Evolutionary conservation across 441 rosid species (phyloP).

Genomic region (Adansonia madagascariensis): DNA sequence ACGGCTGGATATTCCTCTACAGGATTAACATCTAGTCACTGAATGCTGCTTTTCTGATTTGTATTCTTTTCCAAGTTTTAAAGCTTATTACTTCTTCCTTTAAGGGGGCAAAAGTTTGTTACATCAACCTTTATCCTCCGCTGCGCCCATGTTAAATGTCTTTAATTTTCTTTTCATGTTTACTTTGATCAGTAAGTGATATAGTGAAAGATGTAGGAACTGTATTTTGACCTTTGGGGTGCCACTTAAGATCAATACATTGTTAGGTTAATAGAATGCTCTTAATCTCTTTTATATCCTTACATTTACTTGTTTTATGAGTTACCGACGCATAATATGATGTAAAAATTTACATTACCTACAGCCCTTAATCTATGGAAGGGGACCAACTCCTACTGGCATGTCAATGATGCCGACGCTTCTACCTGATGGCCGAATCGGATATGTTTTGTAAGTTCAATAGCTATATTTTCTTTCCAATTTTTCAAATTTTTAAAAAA

Average conservation of each 20-base stretch:
- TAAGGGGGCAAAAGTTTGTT: not conserved
- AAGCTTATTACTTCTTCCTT: not conserved
- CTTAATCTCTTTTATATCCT: not conserved
- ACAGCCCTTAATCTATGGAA: conserved; percentile 87
- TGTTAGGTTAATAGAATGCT: not conserved
- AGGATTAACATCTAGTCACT: not conserved
- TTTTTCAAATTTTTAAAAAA: not conserved
- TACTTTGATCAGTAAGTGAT: not conserved
- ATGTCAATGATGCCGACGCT: conserved; percentile 99
- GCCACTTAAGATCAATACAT: not conserved
- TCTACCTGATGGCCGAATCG: conserved; percentile 92
- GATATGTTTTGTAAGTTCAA: conserved; percentile 83
- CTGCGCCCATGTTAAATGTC: not conserved
- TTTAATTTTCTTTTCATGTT: not conserved
- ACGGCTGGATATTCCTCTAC: not conserved
- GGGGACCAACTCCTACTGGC: conserved; percentile 72
- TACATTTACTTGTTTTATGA: not conserved
- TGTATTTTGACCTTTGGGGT: not conserved
- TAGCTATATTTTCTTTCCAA: not conserved
- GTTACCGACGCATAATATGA: not conserved
- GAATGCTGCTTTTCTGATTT: not conserved
- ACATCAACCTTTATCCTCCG: not conserved
- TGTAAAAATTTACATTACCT: conserved; percentile 5
- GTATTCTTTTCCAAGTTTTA: not conserved
- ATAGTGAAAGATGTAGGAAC: not conserved